These are phyloP conservation scores for Penicillium robsamsonii DNA, from an alignment of 495 filamentous ascomycete species.

Conservation along the genomic window DNA sequence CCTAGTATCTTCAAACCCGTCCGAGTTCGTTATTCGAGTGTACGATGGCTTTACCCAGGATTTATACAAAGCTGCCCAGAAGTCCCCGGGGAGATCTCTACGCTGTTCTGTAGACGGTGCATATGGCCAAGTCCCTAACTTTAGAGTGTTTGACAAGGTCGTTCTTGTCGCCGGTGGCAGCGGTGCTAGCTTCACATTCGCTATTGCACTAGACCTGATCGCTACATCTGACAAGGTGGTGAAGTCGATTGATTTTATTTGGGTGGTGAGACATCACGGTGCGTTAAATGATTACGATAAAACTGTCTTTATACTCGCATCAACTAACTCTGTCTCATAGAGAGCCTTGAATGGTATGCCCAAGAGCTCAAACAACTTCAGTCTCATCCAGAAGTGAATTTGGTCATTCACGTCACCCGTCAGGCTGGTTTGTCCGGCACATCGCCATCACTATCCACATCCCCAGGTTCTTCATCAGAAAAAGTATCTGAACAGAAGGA, in stretches of 20 bases:
- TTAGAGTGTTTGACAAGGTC: constrained; percentile 53
- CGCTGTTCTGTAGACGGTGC: constrained; percentile 55
- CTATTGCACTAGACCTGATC: constrained; percentile 11
- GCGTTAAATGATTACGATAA: not conserved
- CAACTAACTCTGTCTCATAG: not conserved
- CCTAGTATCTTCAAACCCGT: constrained; percentile 41
- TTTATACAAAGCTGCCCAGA: constrained; percentile 49
- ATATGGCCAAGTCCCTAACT: constrained; percentile 56
- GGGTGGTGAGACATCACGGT: constrained; percentile 8
- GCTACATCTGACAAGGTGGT: not conserved
- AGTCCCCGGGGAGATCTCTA: constrained; percentile 46
- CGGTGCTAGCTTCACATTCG: constrained; percentile 52
- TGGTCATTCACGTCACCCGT: constrained; percentile 7
- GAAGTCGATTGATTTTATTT: constrained; percentile 15
- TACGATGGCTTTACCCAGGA: constrained; percentile 58
- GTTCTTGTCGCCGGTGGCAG: constrained; percentile 60
- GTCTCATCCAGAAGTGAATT: constrained; percentile 5
- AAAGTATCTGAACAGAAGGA: not conserved
- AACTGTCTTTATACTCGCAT: not conserved
- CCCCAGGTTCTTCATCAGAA: not conserved
- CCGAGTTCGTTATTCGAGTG: constrained; percentile 56
- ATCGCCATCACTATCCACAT: not conserved
- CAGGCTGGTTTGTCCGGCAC: not conserved
- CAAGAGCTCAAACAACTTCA: constrained; percentile 6
- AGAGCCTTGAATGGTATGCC: constrained; percentile 1